phyloP scores from a whole-genome alignment of 352 stramenopile genomes.

The Plasmopara viticola region DNA sequence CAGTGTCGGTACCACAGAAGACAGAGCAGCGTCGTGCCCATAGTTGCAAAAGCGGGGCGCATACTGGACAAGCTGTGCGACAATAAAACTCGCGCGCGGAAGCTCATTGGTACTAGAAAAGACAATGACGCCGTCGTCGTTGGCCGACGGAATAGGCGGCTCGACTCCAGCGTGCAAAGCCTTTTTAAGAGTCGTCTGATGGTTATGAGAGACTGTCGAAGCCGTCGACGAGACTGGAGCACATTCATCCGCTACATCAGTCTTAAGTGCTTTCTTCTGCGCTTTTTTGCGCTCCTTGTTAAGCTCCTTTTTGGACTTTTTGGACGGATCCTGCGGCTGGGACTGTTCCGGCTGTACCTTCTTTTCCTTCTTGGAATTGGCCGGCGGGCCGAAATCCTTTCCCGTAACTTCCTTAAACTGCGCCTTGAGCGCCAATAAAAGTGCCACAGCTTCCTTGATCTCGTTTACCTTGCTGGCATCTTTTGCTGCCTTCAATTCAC shows the following conservation, averaged over 20 bases:
- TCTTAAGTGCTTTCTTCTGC: conserved; percentile 68
- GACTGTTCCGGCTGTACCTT: conserved; percentile 26
- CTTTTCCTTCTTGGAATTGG: conserved; percentile 62
- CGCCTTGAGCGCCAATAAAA: conserved; percentile 64
- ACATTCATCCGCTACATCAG: conserved; percentile 19
- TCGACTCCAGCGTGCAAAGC: conserved; percentile 26
- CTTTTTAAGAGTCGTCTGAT: conserved; percentile 31
- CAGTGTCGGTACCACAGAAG: conserved; percentile 62
- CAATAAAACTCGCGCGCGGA: conserved; percentile 56
- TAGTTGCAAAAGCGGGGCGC: conserved; percentile 43
- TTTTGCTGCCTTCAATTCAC: conserved; percentile 58
- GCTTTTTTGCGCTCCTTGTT: conserved; percentile 88
- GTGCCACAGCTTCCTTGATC: conserved; percentile 44
- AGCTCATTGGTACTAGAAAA: conserved; percentile 53
- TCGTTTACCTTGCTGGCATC: conserved; percentile 39
- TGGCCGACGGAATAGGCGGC: conserved; percentile 33
- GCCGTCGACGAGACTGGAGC: neutral
- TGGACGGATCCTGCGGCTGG: conserved; percentile 35
- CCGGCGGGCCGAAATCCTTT: conserved; percentile 59
- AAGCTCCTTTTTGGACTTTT: conserved; percentile 85
- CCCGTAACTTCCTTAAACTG: conserved; percentile 74
- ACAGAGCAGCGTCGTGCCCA: conserved; percentile 30
- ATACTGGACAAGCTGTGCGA: conserved; percentile 56
- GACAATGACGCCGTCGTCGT: conserved; percentile 52
- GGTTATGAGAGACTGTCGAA: neutral